phyloP scores from a whole-genome alignment of 306 rosid species.

The Trifolium repens region DNA sequence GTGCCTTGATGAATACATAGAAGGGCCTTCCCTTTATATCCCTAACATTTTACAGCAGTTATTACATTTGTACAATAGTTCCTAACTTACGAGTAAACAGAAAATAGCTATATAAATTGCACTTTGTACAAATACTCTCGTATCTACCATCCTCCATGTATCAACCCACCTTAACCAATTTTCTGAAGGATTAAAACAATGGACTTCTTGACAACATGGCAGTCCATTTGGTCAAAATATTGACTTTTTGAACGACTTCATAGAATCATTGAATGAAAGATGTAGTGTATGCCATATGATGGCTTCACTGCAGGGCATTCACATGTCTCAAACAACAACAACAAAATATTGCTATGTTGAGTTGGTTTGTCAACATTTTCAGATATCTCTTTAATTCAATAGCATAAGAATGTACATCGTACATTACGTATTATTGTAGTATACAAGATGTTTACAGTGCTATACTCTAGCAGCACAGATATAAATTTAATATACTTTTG shows the following conservation, averaged over 20 bases:
- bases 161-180: constrained; percentile 26
- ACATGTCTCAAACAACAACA: constrained; percentile 1
- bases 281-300: constrained; percentile 12
- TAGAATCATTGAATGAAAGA: constrained; percentile 17
- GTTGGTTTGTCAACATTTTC: constrained; percentile 31
- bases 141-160: constrained; percentile 31
- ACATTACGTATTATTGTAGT: neutral
- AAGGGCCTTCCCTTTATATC: neutral
- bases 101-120: neutral
- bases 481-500: neutral
- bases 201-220: constrained; percentile 19
- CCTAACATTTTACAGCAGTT: constrained; percentile 1
- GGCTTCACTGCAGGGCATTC: constrained; percentile 19
- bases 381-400: constrained; percentile 10
- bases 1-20: constrained; percentile 10
- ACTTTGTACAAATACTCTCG: neutral
- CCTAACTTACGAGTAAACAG: neutral
- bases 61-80: neutral
- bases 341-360: neutral
- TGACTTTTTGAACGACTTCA: constrained; percentile 14
- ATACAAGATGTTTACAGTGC: constrained; percentile 18
- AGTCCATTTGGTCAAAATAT: constrained; percentile 35
- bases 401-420: constrained; percentile 2
- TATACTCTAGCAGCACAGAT: constrained; percentile 16
- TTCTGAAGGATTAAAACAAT: constrained; percentile 22